Evolutionary conservation across 192 early-diverging fungal genomes (phyloP).

Genomic region (Cetraspora pellucida): DNA sequence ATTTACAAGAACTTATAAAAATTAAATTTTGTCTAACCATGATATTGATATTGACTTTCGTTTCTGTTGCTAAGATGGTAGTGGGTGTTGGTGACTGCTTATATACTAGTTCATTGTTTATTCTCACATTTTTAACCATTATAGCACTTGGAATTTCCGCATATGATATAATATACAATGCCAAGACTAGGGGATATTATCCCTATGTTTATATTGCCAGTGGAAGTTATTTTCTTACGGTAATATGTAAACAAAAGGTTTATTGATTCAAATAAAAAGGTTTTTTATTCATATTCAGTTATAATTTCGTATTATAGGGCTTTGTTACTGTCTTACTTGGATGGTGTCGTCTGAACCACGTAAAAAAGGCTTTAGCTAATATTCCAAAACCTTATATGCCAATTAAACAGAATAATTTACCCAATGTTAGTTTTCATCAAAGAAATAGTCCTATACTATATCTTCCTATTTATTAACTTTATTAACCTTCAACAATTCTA

Average conservation of each 20-base stretch:
- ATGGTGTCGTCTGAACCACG: conserved; percentile 52
- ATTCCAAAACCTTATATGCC: conserved; percentile 60
- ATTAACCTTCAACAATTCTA: neutral
- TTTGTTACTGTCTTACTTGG: conserved; percentile 50
- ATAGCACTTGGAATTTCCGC: neutral
- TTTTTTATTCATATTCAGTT: neutral
- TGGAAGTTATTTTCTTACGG: conserved; percentile 11
- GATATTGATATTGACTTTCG: too few relatives aligned
- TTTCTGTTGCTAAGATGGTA: too few relatives aligned
- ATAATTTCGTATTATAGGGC: conserved; percentile 40
- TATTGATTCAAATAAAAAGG: neutral
- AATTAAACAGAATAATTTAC: conserved; percentile 49
- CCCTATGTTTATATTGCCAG: neutral
- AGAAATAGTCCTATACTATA: neutral
- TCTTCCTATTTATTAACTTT: neutral
- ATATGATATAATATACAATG: neutral
- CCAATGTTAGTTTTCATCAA: conserved; percentile 41
- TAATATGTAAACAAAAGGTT: neutral
- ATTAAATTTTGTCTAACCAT: too few relatives aligned
- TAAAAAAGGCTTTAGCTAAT: conserved; percentile 47
- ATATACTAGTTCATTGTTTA: conserved; percentile 15
- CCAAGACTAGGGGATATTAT: neutral
- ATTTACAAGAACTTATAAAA: too few relatives aligned
- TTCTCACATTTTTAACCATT: conserved; percentile 13
- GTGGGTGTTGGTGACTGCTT: neutral